Evolutionary conservation across 2,329 filamentous ascomycete species (phyloP), one percentile per base, ranked within the genome.

Genomic region (Penicillium rolfsii): DNA sequence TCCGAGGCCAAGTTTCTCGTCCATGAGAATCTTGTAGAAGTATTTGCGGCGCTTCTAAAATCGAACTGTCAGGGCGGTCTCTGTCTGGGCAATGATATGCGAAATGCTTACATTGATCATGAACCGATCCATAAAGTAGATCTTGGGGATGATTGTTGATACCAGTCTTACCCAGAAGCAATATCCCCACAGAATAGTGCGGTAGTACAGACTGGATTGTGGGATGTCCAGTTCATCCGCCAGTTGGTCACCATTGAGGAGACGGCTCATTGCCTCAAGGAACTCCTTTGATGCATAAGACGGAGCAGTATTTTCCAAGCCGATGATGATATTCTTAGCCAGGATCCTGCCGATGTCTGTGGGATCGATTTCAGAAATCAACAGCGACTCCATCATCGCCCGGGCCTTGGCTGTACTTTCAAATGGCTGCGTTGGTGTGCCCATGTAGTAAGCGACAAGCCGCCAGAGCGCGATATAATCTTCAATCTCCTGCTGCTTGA

Each of bases 391-490:
- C 85, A 92, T 88, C 70, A 87, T 83, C 2, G 79, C 79, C 65
- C 83, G 86, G 1, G 88, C 87, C 36, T 81, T 79, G 5, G 77
- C 76, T 0, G 85, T 81, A 0, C 82, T 85, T 1, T 81, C 80
- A 70, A 92, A 87, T 64, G 81, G 83, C 26, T 82, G 82, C 1
- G 84, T 85, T 0, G 90, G 90, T 6, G 86, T 86, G 12, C 90
- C 91, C 68, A 92, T 83, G 33, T 93, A 80, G 69, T 91, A 83
- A 0, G 85, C 90, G 12, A 93, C 85, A 64, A 91, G 89, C 2
- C 90, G 84, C 90, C 90, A 94, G 0, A 94, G 78, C 0, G 90
- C 89, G 48, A 91, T 80, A 71, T 91, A 93, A 69, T 93, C 90
- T 1, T 72, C 71, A 2, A 85, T 86, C 71, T 94, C 90, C 59